Conservation (phyloP, 2,329 filamentous ascomycete genomes). For the Penicillium italicum region DNA sequence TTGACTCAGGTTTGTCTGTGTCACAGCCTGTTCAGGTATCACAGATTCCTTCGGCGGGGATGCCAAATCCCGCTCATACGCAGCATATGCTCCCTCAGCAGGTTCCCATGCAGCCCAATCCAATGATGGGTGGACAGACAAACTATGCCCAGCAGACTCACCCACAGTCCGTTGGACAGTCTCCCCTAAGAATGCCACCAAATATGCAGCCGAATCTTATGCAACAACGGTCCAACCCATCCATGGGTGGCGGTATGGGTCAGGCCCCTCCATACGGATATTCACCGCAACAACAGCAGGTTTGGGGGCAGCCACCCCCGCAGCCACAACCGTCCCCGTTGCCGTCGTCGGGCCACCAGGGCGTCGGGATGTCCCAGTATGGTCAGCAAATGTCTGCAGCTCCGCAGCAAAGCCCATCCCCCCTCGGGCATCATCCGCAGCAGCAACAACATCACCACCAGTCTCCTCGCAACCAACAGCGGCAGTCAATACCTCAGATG, state of each 20-base stretch:
- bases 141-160: constrained; percentile 69
- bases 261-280: constrained; percentile 54
- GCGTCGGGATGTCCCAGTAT: constrained; percentile 41
- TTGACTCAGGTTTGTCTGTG: constrained; percentile 35
- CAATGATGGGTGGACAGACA: constrained; percentile 51
- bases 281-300: constrained; percentile 59
- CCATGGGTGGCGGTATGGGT: constrained; percentile 50
- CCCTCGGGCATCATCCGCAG: constrained; percentile 29
- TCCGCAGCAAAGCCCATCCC: constrained; percentile 39
- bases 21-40: constrained; percentile 41
- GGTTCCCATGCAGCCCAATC: constrained; percentile 17
- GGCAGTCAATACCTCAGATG: constrained; percentile 37
- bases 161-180: constrained; percentile 68
- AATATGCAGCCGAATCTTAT: constrained; percentile 59
- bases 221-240: constrained; percentile 61
- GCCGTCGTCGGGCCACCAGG: constrained; percentile 37
- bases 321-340: constrained; percentile 62
- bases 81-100: constrained; percentile 42
- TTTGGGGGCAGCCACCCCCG: constrained; percentile 62
- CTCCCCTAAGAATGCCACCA: constrained; percentile 67
- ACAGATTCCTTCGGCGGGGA: constrained; percentile 33
- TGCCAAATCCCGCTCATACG: constrained; percentile 34
- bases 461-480: constrained; percentile 43
- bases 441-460: constrained; percentile 40
- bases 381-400: constrained; percentile 39